These are phyloP conservation scores for Cytospora chrysosperma DNA, from an alignment of 2,329 filamentous ascomycete genomes.

Conservation along the genomic window DNA sequence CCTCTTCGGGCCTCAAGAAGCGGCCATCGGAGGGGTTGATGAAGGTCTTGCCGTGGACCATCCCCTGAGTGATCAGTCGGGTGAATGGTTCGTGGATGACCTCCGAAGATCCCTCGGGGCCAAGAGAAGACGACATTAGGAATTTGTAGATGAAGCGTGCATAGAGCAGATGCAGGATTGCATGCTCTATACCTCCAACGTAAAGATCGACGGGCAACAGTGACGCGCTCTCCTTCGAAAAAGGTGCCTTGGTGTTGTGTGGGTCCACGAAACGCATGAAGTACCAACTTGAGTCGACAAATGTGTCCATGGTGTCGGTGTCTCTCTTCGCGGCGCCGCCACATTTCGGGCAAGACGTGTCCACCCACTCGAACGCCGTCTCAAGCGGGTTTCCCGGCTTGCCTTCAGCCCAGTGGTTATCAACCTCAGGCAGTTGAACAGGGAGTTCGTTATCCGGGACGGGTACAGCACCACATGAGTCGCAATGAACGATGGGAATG, in stretches of 20 bases:
- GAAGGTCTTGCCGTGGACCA: conserved; percentile 88
- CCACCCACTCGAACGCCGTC: conserved; percentile 68
- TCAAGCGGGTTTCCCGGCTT: conserved; percentile 77
- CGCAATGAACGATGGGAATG: conserved; percentile 84
- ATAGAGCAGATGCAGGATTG: conserved; percentile 85
- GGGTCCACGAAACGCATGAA: conserved; percentile 78
- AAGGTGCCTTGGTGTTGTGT: conserved; percentile 59
- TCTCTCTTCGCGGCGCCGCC: conserved; percentile 70
- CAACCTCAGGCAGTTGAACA: conserved; percentile 69
- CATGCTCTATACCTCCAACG: conserved; percentile 85
- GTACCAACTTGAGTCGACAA: conserved; percentile 95
- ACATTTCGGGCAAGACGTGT: conserved; percentile 75
- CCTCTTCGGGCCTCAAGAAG: conserved; percentile 74
- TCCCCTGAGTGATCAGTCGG: conserved; percentile 81
- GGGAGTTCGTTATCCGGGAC: conserved; percentile 76
- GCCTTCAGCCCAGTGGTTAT: conserved; percentile 65
- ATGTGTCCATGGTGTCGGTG: conserved; percentile 95
- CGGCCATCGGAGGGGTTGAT: conserved; percentile 71
- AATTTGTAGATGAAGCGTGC: conserved; percentile 91
- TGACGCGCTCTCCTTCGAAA: conserved; percentile 57
- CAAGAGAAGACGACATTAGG: conserved; percentile 57
- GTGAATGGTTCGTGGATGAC: conserved; percentile 71
- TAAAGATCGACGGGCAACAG: conserved; percentile 82
- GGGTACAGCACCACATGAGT: conserved; percentile 72
- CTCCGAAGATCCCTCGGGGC: conserved; percentile 39